Percentiles rank a stretch among this genome's conserved stretches.
Evolutionary conservation across 345 rosid species (phyloP).

Genomic region (Bruguiera sexangula): DNA sequence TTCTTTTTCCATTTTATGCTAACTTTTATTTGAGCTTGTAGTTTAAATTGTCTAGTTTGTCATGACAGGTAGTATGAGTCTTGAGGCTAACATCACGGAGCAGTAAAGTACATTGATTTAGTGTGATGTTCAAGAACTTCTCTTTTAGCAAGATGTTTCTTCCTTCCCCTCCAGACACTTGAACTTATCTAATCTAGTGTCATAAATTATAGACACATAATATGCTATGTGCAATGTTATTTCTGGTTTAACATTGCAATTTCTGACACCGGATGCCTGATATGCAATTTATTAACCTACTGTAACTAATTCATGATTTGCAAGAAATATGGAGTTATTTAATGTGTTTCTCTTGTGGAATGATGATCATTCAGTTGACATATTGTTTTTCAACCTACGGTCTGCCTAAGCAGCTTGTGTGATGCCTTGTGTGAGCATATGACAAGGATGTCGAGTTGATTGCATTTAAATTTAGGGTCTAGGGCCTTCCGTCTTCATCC

Average conservation of each 20-base stretch:
- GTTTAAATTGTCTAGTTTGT: constrained; percentile 25
- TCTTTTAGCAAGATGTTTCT: constrained; percentile 20
- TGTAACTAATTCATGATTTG: background rate
- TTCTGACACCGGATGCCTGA: constrained; percentile 2
- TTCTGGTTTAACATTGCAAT: background rate
- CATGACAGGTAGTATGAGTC: constrained; percentile 39
- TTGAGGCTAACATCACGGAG: constrained; percentile 40
- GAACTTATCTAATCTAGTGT: too few relatives aligned
- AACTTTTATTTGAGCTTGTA: constrained; percentile 50
- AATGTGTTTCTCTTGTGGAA: background rate
- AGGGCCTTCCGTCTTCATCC: constrained; percentile 11
- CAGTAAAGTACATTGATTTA: constrained; percentile 22
- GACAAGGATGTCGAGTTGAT: constrained; percentile 4
- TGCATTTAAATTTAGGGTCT: constrained; percentile 1
- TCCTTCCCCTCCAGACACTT: background rate
- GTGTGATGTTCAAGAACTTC: constrained; percentile 16
- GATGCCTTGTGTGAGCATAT: background rate
- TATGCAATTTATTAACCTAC: background rate
- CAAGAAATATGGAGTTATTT: constrained; percentile 1
- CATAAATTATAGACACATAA: background rate
- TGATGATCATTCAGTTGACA: constrained; percentile 2
- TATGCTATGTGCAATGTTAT: background rate
- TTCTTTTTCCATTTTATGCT: constrained; percentile 44
- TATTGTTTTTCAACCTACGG: background rate
- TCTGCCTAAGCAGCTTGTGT: background rate